Evolutionary conservation across 352 stramenopile genomes (phyloP), one percentile per base, ranked within the genome.

Genomic region (Pythium guiyangense): DNA sequence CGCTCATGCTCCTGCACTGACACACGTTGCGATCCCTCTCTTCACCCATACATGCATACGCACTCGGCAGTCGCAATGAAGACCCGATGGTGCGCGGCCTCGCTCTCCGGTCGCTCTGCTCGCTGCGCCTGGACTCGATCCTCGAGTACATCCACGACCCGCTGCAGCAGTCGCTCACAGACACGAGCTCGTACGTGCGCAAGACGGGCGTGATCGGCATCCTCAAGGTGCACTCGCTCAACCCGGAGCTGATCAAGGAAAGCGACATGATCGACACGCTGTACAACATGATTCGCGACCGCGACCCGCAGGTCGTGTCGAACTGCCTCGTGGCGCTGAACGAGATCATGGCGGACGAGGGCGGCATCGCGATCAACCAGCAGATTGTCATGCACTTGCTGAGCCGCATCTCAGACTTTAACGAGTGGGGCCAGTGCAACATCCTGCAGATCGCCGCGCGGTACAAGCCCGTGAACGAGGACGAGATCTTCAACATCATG

Each of bases 191-290:
- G 20, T 99, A 99, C 73, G 97, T 99, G 40, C 91, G 97, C 31
- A 99, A 99, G 74, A 99, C 97, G 49, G 97, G 88, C 39, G 97
- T 99, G n/a, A 98, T 99, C 74, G 97, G 96, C 37, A 98, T 99
- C 67, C 72, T 99, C 52, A 99, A 99, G 73, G 81, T 99, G 44
- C 91, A 94, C 64, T 88, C 85, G 59, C 71, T 97, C 35, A 92
- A 96, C 71, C 86, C 88, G 20, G 92, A 97, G 40, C 79, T 96
- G 12, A 96, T 98, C 54, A 86, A 88, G 52, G 85, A 97, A 59
- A 94, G 79, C 55, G 88, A 96, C 63, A 97, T 99, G 79, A 96
- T 99, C 46, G 95, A 99, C 76, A 98, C 92, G 60, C 78, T 99
- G 25, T 98, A 99, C 77, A 97, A 99, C 72, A 99, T 99, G 94